Percentiles rank a stretch among this genome's conserved stretches.
Evolutionary conservation across 768 basidiomycete species (phyloP).

Genomic region (Trametes cingulata): DNA sequence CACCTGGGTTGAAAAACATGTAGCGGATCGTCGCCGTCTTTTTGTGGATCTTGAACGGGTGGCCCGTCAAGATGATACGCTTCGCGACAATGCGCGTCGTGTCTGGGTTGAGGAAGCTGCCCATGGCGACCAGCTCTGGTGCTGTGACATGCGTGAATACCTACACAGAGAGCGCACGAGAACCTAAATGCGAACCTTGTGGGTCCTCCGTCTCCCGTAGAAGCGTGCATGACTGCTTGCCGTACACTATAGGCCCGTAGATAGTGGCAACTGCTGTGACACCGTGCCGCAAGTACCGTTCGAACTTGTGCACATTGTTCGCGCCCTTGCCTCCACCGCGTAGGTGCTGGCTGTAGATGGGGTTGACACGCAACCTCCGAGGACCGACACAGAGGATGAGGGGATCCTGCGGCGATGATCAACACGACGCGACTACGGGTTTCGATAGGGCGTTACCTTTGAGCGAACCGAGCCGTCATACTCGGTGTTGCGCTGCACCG

Average conservation of each 20-base stretch:
- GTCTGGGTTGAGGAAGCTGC: constrained; percentile 84
- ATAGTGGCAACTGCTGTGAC: constrained; percentile 79
- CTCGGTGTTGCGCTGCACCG: constrained; percentile 94
- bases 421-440: not conserved
- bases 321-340: constrained; percentile 86
- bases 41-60: constrained; percentile 96
- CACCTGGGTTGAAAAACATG: constrained; percentile 95
- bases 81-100: constrained; percentile 91
- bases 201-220: constrained; percentile 67
- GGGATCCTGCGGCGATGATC: constrained; percentile 61
- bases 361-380: constrained; percentile 79
- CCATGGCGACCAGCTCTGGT: constrained; percentile 86
- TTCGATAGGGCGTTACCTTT: constrained; percentile 54
- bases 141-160: constrained; percentile 41
- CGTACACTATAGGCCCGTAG: constrained; percentile 88
- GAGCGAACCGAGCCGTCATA: constrained; percentile 86
- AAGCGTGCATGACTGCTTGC: constrained; percentile 78
- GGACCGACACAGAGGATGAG: constrained; percentile 88
- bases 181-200: constrained; percentile 52
- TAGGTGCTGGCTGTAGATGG: constrained; percentile 90
- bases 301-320: constrained; percentile 98
- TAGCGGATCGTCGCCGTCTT: constrained; percentile 97
- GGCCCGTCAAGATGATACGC: constrained; percentile 92
- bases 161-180: not conserved
- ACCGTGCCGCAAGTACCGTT: constrained; percentile 86